Conservation (phyloP, 2,329 filamentous ascomycete species). For the Ramularia endophylla region DNA sequence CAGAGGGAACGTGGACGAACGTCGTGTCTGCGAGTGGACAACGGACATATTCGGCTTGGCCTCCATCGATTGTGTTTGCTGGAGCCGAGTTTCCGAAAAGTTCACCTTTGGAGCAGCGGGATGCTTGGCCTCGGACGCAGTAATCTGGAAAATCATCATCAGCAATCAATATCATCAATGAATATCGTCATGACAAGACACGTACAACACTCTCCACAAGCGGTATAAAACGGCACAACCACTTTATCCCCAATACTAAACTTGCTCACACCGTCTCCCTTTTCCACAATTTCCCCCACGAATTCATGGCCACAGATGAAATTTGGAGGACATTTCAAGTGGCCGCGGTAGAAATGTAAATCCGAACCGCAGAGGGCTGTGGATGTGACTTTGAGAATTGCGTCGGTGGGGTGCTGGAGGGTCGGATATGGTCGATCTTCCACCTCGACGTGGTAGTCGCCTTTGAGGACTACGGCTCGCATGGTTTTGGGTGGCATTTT, state of each 20-base stretch:
- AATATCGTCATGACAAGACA: too few species aligned
- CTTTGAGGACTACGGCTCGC: constrained; percentile 86
- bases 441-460: constrained; percentile 64
- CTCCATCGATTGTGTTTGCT: constrained; percentile 28
- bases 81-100: constrained; percentile 54
- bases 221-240: constrained; percentile 77
- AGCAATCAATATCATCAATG: too few species aligned
- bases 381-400: constrained; percentile 76
- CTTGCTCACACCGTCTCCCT: constrained; percentile 61
- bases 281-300: constrained; percentile 65
- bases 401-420: constrained; percentile 64
- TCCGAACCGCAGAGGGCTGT: constrained; percentile 87
- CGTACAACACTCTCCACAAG: constrained; percentile 63
- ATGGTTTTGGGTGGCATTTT: constrained; percentile 50
- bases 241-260: constrained; percentile 63
- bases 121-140: constrained; percentile 69
- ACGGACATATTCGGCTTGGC: constrained; percentile 48
- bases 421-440: constrained; percentile 75
- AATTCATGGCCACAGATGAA: constrained; percentile 77
- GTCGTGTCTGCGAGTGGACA: constrained; percentile 77
- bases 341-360: constrained; percentile 78
- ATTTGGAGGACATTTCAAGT: constrained; percentile 61
- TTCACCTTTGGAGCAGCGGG: constrained; percentile 63
- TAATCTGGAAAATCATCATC: constrained; percentile 47
- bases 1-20: constrained; percentile 64